Evolutionary conservation across 306 rosid species (phyloP), one percentile per base, ranked within the genome.

Genomic region (Prunus armeniaca): DNA sequence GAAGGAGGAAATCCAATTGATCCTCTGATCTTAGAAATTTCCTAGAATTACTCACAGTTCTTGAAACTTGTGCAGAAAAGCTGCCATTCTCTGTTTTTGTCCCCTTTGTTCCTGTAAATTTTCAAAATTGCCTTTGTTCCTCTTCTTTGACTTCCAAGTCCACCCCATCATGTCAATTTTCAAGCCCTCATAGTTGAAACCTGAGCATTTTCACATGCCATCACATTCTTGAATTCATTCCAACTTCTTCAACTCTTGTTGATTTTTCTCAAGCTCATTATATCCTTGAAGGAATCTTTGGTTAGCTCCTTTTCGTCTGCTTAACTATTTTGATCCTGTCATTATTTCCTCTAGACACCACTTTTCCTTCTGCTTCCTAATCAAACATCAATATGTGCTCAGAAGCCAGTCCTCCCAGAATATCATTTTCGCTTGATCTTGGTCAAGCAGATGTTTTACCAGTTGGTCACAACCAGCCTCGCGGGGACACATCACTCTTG

Each of bases 371-470:
- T 38, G 43, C 43, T 38, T 38, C 43, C 43, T 7, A 50, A 63
- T 41, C 57, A 58, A 46, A 7, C 50, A 28, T 51, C 27, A 57
- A 25, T 14, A 89, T 95, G 97, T 86, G 96, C 73, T 91, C 98
- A 14, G 88, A 90, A 77, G 78, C 85, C 12, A 88, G 89, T 76
- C 77, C 97, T 34, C 96, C 92, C 2, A 88, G 96, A 66, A 67
- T 89, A 55, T 95, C 99, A 2, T 92, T 95, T 76, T 95, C 98
- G 52, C 80, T 72, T 67, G 84, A 89, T 81, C 84, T 77, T 51
- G 52, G 73, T 62, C 77, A 74, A 24, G 71, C 81, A 3, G 76
- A 85, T 20, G 46, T 54, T 57, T n/a, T 12, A 41, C 84, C 86
- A 24, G 3, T 69, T 51, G 81, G 81, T 43, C 50, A 73, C 30